Evolutionary conservation across 805 yeast genomes (phyloP).

Genomic region (Suhomyces pyralidae): DNA sequence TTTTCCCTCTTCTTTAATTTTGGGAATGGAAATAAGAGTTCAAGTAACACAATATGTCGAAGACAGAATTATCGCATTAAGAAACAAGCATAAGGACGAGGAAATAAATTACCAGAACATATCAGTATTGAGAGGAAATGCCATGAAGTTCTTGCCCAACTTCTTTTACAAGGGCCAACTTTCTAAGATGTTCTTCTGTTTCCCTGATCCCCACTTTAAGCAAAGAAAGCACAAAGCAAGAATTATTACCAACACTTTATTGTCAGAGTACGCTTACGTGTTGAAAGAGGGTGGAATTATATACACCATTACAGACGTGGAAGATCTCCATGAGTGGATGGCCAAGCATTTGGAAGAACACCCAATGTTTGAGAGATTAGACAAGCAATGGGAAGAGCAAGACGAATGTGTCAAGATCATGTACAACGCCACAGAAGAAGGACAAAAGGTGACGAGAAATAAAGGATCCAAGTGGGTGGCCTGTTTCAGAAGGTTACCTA

Average conservation of each 20-base stretch:
- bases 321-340: slow-evolving; percentile 96
- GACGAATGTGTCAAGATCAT: slow-evolving; percentile 85
- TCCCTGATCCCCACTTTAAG: slow-evolving; percentile 99
- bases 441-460: slow-evolving; percentile 91
- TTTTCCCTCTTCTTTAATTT: slow-evolving; percentile 68
- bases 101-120: slow-evolving; percentile 66
- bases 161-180: slow-evolving; percentile 82
- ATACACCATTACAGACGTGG: slow-evolving; percentile 94
- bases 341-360: slow-evolving; percentile 85
- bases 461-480: slow-evolving; percentile 85
- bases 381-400: slow-evolving; percentile 70
- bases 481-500: slow-evolving; percentile 73
- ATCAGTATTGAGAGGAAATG: slow-evolving; percentile 88
- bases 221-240: slow-evolving; percentile 97
- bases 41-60: slow-evolving; percentile 97
- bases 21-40: slow-evolving; percentile 97
- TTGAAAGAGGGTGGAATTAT: slow-evolving; percentile 82
- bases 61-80: slow-evolving; percentile 86
- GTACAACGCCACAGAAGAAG: slow-evolving; percentile 95
- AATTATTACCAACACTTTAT: slow-evolving; percentile 83
- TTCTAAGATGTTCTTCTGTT: slow-evolving; percentile 92
- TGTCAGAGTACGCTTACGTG: slow-evolving; percentile 90
- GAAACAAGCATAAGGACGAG: slow-evolving; percentile 48
- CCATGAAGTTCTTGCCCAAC: slow-evolving; percentile 96
- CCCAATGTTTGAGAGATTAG: slow-evolving; percentile 82